Evolutionary conservation across 2,329 filamentous ascomycete genomes (phyloP), one percentile per base, ranked within the genome.

Genomic region (Pseudocercospora crystallina): DNA sequence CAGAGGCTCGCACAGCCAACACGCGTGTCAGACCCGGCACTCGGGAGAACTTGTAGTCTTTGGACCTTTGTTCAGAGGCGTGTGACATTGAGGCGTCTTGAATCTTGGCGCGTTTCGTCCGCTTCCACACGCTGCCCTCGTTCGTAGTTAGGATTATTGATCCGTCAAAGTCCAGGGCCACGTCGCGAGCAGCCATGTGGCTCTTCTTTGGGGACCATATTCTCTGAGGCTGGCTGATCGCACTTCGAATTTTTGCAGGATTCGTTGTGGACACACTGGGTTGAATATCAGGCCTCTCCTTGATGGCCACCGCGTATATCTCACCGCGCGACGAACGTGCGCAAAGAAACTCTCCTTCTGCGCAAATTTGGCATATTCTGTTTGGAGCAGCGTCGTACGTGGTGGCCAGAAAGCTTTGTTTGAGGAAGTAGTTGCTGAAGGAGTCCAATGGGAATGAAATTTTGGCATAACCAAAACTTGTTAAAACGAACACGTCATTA

Each of bases 31-130:
- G 81, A 36, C 88, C 90, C 1, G 94, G 87, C 8, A 99, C 84
- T 50, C 94, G 85, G 62, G 92, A 85, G 61, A 97, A 99, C 67
- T 99, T 99, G 76, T 95, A 96, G 65, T 96, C 90, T 60, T 95
- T 95, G 10, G 82, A 80, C 61, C 83, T 87, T 31, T 79, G 76
- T 15, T 84, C 83, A 1, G 73, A 70, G 1, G 70, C 69, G 3
- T 73, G 74, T 10, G 73, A 70, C 1, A 76, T 73, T 30, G 64
- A 76, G 0, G 81, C 77, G 58, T 86, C 84, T 63, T 95, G 95
- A 43, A 87, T 84, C 58, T 92, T 95, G 20, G 81, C 79, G 54
- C 94, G 82, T 64, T 89, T 90, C 44, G 94, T 84, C 51, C 92
- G 86, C 60, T 85, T 85, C 92, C 92, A 99, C 0, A 96, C 92